Evolutionary conservation across 2,329 filamentous ascomycete species (phyloP), one percentile per base, ranked within the genome.

Genomic region (Hymenoscyphus fructigenus): DNA sequence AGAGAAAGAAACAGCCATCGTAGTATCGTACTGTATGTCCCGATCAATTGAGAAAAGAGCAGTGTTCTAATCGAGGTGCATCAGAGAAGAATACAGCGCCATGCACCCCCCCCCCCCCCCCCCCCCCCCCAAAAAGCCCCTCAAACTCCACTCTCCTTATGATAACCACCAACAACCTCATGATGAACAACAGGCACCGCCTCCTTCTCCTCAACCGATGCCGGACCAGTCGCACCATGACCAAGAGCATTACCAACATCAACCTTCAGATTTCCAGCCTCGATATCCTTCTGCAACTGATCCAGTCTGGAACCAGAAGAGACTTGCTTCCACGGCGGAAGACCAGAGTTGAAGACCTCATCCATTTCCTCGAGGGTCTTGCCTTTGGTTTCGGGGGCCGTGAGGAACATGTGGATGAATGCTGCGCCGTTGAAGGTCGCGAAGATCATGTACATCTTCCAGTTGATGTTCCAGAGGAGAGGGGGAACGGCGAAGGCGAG

Each of bases 311-410:
- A 82, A 5, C 69, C 72, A 70, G 78, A 80, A 60, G 67, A 65
- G 10, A 67, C 74, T 5, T 76, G 80, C 75, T 81, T 84, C 87
- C 88, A 90, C 3, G 87, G 84, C 1, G 83, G 84, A 1, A 80
- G 74, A 0, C 84, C 84, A 7, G 82, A 81, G 69, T 85, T 81
- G 74, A 93, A 93, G 68, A 93, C 88, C 15, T 85, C 85, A 69
- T 91, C 89, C 76, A 92, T 88, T 74, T 93, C 90, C 73, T 93
- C 91, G 0, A 93, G 84, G 0, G 89, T 90, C 77, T 87, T 91
- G 14, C 89, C 89, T 47, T 87, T 85, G 0, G 90, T 92, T 77
- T 92, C 82, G 0, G 88, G 89, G 70, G 86, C 87, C 17, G 82
- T 76, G 68, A 93, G 81, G 75, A 85, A 85, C 73, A 91, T 87